Evolutionary conservation across 495 filamentous ascomycete genomes (phyloP).

Genomic region (Podospora fimiseda): DNA sequence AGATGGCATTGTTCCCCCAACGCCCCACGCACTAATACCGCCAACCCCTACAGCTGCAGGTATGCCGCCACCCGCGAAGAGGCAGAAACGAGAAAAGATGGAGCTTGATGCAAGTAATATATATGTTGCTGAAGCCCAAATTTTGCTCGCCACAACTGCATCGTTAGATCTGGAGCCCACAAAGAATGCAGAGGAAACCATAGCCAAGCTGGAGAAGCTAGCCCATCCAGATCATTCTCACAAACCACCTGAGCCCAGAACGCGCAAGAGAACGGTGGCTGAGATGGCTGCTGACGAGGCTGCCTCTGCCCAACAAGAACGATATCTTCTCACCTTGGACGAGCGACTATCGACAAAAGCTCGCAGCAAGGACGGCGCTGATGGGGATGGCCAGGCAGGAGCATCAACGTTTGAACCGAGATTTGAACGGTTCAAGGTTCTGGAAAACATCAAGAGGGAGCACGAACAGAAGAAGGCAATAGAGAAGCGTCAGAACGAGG

Average conservation of each 20-base stretch:
- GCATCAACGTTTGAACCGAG: constrained; percentile 69
- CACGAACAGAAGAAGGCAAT: constrained; percentile 66
- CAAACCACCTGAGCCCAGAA: constrained; percentile 74
- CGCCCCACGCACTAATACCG: constrained; percentile 56
- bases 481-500: constrained; percentile 52
- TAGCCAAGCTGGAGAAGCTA: constrained; percentile 61
- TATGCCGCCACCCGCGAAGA: constrained; percentile 59
- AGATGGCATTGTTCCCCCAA: constrained; percentile 54
- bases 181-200: constrained; percentile 57
- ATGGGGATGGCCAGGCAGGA: constrained; percentile 67
- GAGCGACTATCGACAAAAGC: constrained; percentile 63
- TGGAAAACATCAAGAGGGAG: constrained; percentile 75
- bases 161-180: constrained; percentile 73
- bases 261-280: constrained; percentile 85
- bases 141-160: constrained; percentile 62
- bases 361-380: constrained; percentile 54
- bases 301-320: constrained; percentile 75
- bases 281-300: constrained; percentile 94
- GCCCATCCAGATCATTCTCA: constrained; percentile 69
- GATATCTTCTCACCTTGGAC: constrained; percentile 89
- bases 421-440: constrained; percentile 84
- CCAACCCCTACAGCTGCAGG: constrained; percentile 48
- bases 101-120: constrained; percentile 66
- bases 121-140: constrained; percentile 64
- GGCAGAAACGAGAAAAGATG: constrained; percentile 61